These are phyloP conservation scores for Coemansia sp. DNA, from an alignment of 192 early-diverging fungal species.

Conservation along the genomic window DNA sequence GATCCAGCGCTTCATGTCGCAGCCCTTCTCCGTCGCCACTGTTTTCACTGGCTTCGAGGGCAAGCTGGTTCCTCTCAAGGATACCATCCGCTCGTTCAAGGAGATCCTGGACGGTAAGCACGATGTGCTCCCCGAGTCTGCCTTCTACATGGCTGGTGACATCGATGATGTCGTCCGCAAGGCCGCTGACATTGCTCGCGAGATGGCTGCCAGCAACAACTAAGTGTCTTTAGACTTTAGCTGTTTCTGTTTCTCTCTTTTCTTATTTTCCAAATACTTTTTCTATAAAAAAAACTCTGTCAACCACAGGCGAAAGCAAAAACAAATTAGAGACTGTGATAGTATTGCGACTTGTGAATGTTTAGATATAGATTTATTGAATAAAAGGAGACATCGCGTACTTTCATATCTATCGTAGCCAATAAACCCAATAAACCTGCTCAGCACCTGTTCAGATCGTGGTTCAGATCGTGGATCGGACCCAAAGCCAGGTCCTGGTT, in stretches of 20 bases:
- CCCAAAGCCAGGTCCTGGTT: background rate
- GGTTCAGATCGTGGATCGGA: too few species aligned
- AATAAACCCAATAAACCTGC: too few species aligned
- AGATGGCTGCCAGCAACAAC: constrained; percentile 58
- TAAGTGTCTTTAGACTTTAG: constrained; percentile 1
- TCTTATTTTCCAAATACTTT: background rate
- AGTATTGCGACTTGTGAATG: too few species aligned
- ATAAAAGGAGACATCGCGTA: too few species aligned
- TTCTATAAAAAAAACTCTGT: background rate
- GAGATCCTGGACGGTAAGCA: constrained; percentile 97
- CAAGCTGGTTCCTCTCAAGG: constrained; percentile 84
- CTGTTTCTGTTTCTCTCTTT: background rate
- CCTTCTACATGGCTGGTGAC: constrained; percentile 98
- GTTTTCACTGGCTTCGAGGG: constrained; percentile 98
- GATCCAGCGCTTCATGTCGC: constrained; percentile 99
- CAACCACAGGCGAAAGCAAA: too few species aligned
- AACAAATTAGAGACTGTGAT: too few species aligned
- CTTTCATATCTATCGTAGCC: too few species aligned
- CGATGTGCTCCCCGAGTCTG: constrained; percentile 90
- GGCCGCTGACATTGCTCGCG: constrained; percentile 80
- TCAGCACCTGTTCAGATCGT: too few species aligned
- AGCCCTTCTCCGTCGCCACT: constrained; percentile 95
- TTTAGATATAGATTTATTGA: too few species aligned
- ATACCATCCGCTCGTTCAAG: constrained; percentile 96
- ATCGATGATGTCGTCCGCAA: constrained; percentile 92